phyloP scores from a whole-genome alignment of 2,329 filamentous ascomycete genomes.

The Phaeosphaeriaceae sp. region DNA sequence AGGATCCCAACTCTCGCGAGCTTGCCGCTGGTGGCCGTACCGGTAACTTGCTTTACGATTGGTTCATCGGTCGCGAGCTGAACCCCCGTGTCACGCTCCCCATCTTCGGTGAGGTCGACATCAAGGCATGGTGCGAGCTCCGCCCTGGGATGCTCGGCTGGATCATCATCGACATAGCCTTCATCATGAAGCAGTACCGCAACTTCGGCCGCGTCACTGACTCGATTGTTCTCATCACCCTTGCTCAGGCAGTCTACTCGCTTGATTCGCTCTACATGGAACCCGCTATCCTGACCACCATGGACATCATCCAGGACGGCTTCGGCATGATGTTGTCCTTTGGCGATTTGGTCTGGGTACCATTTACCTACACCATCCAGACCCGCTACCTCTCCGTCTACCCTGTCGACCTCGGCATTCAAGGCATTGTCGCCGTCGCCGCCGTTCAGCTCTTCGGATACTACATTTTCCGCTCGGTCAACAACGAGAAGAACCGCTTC shows the following conservation, averaged over 20 bases:
- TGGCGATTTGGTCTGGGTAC: slow-evolving; percentile 91
- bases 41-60: slow-evolving; percentile 91
- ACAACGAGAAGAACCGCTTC: slow-evolving; percentile 95
- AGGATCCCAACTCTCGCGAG: slow-evolving; percentile 75
- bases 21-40: slow-evolving; percentile 82
- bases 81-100: slow-evolving; percentile 86
- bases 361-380: slow-evolving; percentile 86
- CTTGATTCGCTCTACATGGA: slow-evolving; percentile 89
- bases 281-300: slow-evolving; percentile 86
- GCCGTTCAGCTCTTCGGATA: slow-evolving; percentile 77
- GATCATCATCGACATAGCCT: slow-evolving; percentile 84
- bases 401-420: slow-evolving; percentile 77
- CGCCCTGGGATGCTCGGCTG: slow-evolving; percentile 91
- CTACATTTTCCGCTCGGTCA: slow-evolving; percentile 90
- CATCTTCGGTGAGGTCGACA: slow-evolving; percentile 83
- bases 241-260: slow-evolving; percentile 82
- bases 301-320: slow-evolving; percentile 91
- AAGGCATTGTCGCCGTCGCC: slow-evolving; percentile 71
- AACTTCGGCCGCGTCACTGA: slow-evolving; percentile 84
- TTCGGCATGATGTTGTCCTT: slow-evolving; percentile 96
- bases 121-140: slow-evolving; percentile 89
- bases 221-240: slow-evolving; percentile 80
- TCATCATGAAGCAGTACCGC: slow-evolving; percentile 87
- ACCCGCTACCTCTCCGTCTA: slow-evolving; percentile 84
- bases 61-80: slow-evolving; percentile 94